Conservation (phyloP, 1,139 yeast species). For the Debaryomyces fabryi region DNA sequence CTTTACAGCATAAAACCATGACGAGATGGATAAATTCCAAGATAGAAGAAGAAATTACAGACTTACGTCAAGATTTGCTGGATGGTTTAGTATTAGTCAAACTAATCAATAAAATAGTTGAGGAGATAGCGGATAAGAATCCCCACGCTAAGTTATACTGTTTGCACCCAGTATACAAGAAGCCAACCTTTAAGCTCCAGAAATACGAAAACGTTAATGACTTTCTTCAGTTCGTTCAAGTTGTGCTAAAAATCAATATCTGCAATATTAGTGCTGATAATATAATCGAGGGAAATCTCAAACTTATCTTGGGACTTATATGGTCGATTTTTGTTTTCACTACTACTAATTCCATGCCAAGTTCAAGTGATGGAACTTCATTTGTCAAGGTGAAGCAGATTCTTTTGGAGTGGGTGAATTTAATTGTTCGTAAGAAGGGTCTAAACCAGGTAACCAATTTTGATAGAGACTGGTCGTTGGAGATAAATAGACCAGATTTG, state of each 20-base stretch:
- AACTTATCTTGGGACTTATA: slow-evolving; percentile 63
- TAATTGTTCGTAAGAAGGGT: slow-evolving; percentile 22
- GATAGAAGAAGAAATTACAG: slow-evolving; percentile 26
- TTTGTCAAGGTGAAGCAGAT: slow-evolving; percentile 35
- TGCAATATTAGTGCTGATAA: slow-evolving; percentile 70
- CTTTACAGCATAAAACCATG: slow-evolving; percentile 49
- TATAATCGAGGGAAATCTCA: slow-evolving; percentile 63
- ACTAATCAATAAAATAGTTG: slow-evolving; percentile 36
- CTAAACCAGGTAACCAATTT: slow-evolving; percentile 30
- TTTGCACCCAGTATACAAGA: slow-evolving; percentile 39
- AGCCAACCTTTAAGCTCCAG: slow-evolving; percentile 59
- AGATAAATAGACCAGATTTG: slow-evolving; percentile 31
- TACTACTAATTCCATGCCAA: slow-evolving; percentile 35
- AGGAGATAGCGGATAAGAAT: slow-evolving; percentile 19
- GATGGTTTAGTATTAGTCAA: slow-evolving; percentile 45
- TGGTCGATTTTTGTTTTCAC: slow-evolving; percentile 64
- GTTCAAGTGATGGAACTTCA: slow-evolving; percentile 37
- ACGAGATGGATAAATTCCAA: slow-evolving; percentile 49
- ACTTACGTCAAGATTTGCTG: slow-evolving; percentile 35
- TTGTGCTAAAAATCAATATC: slow-evolving; percentile 52
- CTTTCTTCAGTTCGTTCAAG: slow-evolving; percentile 56
- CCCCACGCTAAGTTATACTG: slow-evolving; percentile 25
- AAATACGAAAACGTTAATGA: slow-evolving; percentile 63
- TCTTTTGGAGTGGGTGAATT: slow-evolving; percentile 40
- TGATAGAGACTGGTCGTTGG: slow-evolving; percentile 44